Percentiles rank a stretch among this genome's conserved stretches.
phyloP scores from a whole-genome alignment of 805 yeast genomes.

The Wickerhamiella occidentalis region DNA sequence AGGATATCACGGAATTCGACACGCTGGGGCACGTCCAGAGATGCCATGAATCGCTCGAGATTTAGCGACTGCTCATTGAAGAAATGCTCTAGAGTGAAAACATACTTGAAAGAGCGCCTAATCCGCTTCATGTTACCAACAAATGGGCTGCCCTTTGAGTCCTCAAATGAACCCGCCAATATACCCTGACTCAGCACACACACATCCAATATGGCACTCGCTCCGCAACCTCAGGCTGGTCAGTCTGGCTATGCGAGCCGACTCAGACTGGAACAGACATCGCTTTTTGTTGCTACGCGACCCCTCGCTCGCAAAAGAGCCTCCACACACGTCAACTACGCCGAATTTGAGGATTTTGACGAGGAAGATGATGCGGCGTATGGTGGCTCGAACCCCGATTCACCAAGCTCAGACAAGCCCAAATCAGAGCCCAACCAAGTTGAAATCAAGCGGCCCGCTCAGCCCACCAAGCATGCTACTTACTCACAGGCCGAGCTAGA shows the following conservation, averaged over 20 bases:
- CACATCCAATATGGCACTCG: background rate
- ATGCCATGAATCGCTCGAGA: background rate
- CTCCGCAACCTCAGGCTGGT: conserved; percentile 57
- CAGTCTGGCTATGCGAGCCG: conserved; percentile 64
- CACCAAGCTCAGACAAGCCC: conserved; percentile 19
- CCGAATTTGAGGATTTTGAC: conserved; percentile 63
- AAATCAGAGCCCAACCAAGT: conserved; percentile 18
- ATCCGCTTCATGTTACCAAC: background rate
- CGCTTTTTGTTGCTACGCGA: conserved; percentile 59
- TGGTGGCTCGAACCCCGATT: conserved; percentile 8
- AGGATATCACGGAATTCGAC: background rate
- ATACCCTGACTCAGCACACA: background rate
- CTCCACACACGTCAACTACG: conserved; percentile 47
- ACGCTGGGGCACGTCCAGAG: background rate
- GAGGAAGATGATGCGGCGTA: conserved; percentile 33
- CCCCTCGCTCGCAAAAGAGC: conserved; percentile 69
- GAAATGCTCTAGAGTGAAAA: background rate
- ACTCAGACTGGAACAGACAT: conserved; percentile 58
- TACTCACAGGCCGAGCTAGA: conserved; percentile 29
- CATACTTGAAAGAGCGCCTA: background rate
- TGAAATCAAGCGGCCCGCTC: conserved; percentile 31
- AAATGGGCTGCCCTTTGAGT: too few species aligned
- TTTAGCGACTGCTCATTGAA: background rate
- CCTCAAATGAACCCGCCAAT: too few species aligned
- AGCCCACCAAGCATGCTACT: conserved; percentile 30